Evolutionary conservation across 306 rosid species (phyloP).

Genomic region (Cucurbita argyrosperma): DNA sequence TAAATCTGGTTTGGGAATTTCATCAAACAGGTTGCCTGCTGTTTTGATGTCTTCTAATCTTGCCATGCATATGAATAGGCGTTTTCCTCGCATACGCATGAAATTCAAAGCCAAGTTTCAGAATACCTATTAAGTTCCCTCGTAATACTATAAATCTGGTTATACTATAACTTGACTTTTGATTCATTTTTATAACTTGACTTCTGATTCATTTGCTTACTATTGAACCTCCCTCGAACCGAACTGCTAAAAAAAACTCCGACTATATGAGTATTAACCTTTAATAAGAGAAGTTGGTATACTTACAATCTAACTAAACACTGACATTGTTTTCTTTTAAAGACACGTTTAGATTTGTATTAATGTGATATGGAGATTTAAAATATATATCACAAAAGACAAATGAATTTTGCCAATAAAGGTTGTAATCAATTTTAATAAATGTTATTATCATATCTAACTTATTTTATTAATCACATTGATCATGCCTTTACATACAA

Average conservation of each 20-base stretch:
- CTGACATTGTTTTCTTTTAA: too few species aligned
- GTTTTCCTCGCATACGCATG: constrained; percentile 56
- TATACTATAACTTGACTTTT: too few species aligned
- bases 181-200: too few species aligned
- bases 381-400: not conserved
- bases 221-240: too few species aligned
- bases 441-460: not conserved
- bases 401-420: not conserved
- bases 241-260: too few species aligned
- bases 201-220: too few species aligned
- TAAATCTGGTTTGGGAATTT: constrained; percentile 35
- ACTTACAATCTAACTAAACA: too few species aligned
- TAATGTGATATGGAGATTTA: not conserved
- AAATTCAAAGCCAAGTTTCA: constrained; percentile 34
- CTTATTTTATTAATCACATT: not conserved
- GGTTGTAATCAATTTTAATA: not conserved
- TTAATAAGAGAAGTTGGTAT: too few species aligned
- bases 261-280: too few species aligned
- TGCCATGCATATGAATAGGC: constrained; percentile 55
- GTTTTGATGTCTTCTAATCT: constrained; percentile 20
- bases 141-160: too few species aligned
- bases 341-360: too few species aligned
- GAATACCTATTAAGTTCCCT: not conserved
- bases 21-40: constrained; percentile 50
- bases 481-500: not conserved